Base-by-base conservation (phyloP, 257 asterid species). In the Nicotiana knightiana region DNA sequence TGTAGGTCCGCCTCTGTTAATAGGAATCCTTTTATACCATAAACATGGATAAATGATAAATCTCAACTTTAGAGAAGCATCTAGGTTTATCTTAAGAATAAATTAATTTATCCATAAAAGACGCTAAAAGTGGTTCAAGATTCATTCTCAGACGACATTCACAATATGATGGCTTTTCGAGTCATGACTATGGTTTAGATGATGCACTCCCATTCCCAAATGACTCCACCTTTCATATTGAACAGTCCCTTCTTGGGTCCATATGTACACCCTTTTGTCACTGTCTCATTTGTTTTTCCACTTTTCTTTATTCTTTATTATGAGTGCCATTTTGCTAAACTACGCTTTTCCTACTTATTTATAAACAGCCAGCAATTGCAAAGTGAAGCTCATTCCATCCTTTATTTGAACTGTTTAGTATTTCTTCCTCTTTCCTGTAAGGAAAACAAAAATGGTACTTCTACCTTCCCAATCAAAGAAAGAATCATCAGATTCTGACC, bases 401-500 rank as follows among this genome's bases (percentile, higher is more conserved):
- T 39, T 10, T 39, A 39, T 70, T 67, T 67, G 55, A 67, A 39
- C 55, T 37, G 3, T 70, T 70, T 21, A 70, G 11, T 37, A 70
- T 48, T 70, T 68, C 35, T 39, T 43, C 35, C 35, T 21, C 58
- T 70, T n/a, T 33, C 10, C 3, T n/a, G 0, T 8, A 33, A 59
- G 16, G 35, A 46, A 78, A 21, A 35, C 21, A 58, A 77, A n/a
- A 39, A 79, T 79, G 82, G 82, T 71, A 79, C 9, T n/a, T 71
- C 79, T 70, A 18, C 58, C 58, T 43, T 43, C 28, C 26, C 15
- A 21, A 84, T n/a, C 82, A 76, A 77, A 79, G 68, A 76, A 82
- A 58, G 86, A 89, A 58, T 5, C 77, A 82, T 21, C n/a, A n/a
- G 81, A 35, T 62, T 58, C 4, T 54, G 82, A 73, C 6, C n/a